Conservation (phyloP, 2,329 filamentous ascomycete species). For the Neonectria coccinea region DNA sequence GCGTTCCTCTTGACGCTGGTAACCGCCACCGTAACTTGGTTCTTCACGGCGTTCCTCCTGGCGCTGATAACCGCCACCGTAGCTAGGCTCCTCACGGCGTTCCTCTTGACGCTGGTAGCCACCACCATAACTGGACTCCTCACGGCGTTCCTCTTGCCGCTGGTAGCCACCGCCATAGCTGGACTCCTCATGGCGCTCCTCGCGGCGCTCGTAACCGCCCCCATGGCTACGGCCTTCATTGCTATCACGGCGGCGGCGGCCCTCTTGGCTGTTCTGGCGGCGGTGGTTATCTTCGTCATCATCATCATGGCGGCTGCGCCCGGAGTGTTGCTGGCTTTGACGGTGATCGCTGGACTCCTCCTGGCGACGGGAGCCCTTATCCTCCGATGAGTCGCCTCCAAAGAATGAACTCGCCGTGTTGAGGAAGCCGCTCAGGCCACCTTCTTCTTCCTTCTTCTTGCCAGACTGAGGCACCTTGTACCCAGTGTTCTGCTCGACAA, state of each 20-base stretch:
- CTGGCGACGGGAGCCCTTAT: conserved; percentile 63
- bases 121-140: conserved; percentile 9
- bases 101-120: conserved; percentile 24
- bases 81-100: conserved; percentile 29
- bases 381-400: conserved; percentile 56
- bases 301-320: conserved; percentile 55
- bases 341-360: conserved; percentile 59
- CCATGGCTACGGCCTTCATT: conserved; percentile 29
- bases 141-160: conserved; percentile 19
- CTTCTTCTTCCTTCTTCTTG: conserved; percentile 65
- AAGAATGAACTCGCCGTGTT: conserved; percentile 77
- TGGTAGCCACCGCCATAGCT: conserved; percentile 28
- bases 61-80: conserved; percentile 30
- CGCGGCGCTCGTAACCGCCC: conserved; percentile 8
- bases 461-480: conserved; percentile 52
- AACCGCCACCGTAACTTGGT: conserved; percentile 19
- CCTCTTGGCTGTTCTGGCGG: conserved; percentile 21
- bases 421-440: conserved; percentile 76
- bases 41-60: conserved; percentile 26
- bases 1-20: conserved; percentile 29
- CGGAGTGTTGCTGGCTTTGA: conserved; percentile 64
- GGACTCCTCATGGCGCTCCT: conserved; percentile 33
- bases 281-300: conserved; percentile 19
- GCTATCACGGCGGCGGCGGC: conserved; percentile 23
- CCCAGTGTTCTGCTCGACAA: conserved; percentile 61